phyloP scores from a whole-genome alignment of 495 filamentous ascomycete species.

The Bathelium albidoporum region DNA sequence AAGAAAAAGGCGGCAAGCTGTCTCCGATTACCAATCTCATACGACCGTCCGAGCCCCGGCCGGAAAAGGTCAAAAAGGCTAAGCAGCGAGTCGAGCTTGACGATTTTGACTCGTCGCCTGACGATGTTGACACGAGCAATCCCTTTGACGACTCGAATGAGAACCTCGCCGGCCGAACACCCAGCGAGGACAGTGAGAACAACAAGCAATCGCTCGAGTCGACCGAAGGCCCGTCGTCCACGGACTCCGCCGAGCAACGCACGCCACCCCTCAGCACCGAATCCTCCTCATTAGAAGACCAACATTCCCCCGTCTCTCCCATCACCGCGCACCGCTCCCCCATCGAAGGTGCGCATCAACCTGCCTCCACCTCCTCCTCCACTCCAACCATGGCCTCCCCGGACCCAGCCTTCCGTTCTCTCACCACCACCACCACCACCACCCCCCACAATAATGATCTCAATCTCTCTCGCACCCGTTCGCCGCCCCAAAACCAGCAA shows the following conservation, averaged over 20 bases:
- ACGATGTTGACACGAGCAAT: constrained; percentile 25
- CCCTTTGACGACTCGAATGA: constrained; percentile 28
- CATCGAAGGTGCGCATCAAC: neutral
- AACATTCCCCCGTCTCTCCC: constrained; percentile 8
- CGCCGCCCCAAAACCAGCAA: neutral
- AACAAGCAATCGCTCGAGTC: constrained; percentile 8
- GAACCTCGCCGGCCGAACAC: neutral
- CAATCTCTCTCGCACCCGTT: constrained; percentile 45
- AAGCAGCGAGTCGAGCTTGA: constrained; percentile 36
- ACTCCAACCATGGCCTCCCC: neutral
- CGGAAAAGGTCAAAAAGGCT: constrained; percentile 43
- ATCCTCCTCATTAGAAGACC: constrained; percentile 19
- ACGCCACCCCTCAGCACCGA: constrained; percentile 18
- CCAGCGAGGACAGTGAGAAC: constrained; percentile 10
- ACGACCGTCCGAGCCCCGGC: constrained; percentile 23
- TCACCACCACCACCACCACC: constrained; percentile 31
- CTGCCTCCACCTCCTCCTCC: neutral
- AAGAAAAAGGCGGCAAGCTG: constrained; percentile 9
- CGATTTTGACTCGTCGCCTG: constrained; percentile 37
- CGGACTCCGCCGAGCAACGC: constrained; percentile 19
- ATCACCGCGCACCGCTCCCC: constrained; percentile 5
- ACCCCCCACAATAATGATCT: constrained; percentile 34
- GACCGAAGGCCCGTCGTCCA: neutral
- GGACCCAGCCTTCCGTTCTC: constrained; percentile 18
- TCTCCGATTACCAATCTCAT: constrained; percentile 15